Evolutionary conservation across 2,329 filamentous ascomycete genomes (phyloP).

Genomic region (Aplosporella prunicola): DNA sequence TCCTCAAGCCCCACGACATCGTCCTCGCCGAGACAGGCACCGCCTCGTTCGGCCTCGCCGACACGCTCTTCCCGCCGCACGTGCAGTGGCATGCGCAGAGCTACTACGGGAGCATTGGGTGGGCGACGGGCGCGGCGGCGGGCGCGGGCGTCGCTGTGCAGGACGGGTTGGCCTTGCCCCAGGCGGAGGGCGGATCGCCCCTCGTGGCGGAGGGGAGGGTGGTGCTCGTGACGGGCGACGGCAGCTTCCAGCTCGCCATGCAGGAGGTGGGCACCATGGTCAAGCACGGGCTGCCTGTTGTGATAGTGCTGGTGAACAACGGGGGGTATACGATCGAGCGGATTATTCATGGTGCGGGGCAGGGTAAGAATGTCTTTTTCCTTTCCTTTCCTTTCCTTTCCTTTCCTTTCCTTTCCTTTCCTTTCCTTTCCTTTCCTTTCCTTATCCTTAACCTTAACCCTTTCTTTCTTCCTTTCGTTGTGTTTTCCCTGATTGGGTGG

Average conservation of each 20-base stretch:
- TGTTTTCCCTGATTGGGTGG: too few relatives aligned
- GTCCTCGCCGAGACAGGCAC: constrained; percentile 36
- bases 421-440: neutral
- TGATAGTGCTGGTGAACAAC: constrained; percentile 39
- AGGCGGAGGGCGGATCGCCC: constrained; percentile 14
- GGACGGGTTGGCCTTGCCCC: too few relatives aligned
- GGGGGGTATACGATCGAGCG: constrained; percentile 40
- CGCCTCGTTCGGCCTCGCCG: constrained; percentile 29
- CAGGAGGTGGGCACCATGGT: constrained; percentile 59
- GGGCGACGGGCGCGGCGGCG: constrained; percentile 32
- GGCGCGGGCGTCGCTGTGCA: constrained; percentile 39
- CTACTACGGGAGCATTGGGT: constrained; percentile 38
- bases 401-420: neutral
- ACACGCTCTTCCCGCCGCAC: constrained; percentile 22
- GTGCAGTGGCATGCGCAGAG: constrained; percentile 27
- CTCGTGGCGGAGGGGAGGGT: too few relatives aligned
- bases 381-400: neutral
- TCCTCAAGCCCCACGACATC: constrained; percentile 28
- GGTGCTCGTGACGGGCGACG: constrained; percentile 53
- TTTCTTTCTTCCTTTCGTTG: too few relatives aligned
- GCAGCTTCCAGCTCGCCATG: constrained; percentile 56
- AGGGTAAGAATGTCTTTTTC: constrained; percentile 17
- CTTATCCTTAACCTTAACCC: too few relatives aligned
- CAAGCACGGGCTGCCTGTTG: constrained; percentile 21
- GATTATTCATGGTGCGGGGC: constrained; percentile 35